Conservation (phyloP, 805 yeast genomes). For the Kurtzmaniella fragi region DNA sequence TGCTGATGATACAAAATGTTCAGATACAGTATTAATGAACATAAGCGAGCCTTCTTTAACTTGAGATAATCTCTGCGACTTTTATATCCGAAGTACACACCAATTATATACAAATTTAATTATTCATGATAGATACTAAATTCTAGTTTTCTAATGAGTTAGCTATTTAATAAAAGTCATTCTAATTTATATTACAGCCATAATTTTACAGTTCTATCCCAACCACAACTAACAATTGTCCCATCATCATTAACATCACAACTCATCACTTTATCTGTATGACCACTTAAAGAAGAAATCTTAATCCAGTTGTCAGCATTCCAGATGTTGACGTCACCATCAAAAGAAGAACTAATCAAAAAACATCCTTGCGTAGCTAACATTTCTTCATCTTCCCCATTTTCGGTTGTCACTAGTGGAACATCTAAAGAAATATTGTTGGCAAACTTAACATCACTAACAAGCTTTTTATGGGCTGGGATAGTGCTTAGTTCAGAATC, state of each 20-base stretch:
- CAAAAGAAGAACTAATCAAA: conserved; percentile 65
- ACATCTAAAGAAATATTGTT: background rate
- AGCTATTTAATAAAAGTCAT: background rate
- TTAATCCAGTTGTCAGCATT: conserved; percentile 68
- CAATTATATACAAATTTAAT: too few relatives aligned
- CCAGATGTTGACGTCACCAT: conserved; percentile 56
- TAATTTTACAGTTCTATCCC: conserved; percentile 77
- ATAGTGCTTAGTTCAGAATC: conserved; percentile 43
- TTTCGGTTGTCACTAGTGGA: conserved; percentile 21
- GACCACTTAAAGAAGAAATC: conserved; percentile 48
- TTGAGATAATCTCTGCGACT: too few relatives aligned
- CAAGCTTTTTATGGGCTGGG: conserved; percentile 70
- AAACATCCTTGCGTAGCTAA: conserved; percentile 38
- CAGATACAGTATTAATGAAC: too few relatives aligned
- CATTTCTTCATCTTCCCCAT: conserved; percentile 22
- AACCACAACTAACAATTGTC: conserved; percentile 60
- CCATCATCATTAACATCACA: conserved; percentile 50
- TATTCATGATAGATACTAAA: too few relatives aligned
- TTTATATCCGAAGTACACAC: too few relatives aligned
- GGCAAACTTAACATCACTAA: conserved; percentile 57
- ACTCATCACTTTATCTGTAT: conserved; percentile 65
- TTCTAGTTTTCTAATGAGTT: background rate
- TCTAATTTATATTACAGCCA: conserved; percentile 33
- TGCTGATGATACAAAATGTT: too few relatives aligned
- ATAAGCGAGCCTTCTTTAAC: too few relatives aligned